Conservation (phyloP, 169 alveolate species). For the Theileria orientalis region DNA sequence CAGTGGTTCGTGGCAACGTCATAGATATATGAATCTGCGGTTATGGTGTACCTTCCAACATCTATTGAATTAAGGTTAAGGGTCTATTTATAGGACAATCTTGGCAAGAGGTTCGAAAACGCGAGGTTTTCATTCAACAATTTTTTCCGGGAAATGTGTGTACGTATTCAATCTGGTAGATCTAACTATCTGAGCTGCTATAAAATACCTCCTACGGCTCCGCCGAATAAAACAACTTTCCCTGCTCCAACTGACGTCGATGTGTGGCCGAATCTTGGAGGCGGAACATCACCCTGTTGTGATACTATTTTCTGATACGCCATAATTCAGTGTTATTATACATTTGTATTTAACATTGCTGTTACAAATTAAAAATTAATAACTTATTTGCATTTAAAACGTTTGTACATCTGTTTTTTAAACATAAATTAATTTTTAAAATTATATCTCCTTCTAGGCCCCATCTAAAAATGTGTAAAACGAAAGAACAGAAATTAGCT, state of each 20-base stretch:
- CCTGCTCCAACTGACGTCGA: conserved; percentile 89
- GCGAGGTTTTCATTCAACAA: not conserved
- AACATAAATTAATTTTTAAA: not conserved
- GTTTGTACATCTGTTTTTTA: not conserved
- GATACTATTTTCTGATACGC: conserved; percentile 70
- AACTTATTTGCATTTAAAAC: not conserved
- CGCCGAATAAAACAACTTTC: conserved; percentile 90
- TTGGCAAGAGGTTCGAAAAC: not conserved
- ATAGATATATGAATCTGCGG: conserved; percentile 93
- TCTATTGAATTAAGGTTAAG: conserved; percentile 52
- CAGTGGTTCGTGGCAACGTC: conserved; percentile 86
- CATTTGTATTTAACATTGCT: not conserved
- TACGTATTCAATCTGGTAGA: not conserved
- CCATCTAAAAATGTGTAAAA: conserved; percentile 40
- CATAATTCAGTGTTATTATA: conserved; percentile 37
- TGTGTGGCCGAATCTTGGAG: conserved; percentile 97
- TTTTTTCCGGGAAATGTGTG: not conserved
- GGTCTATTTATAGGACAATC: not conserved
- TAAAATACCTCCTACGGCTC: conserved; percentile 93
- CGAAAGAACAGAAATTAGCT: not conserved
- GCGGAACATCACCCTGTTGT: conserved; percentile 91
- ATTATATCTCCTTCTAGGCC: conserved; percentile 17
- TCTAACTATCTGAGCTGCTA: too few species aligned
- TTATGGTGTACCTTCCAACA: conserved; percentile 94
- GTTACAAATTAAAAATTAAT: not conserved